Base-by-base conservation (phyloP, 192 early-diverging fungal species). In the Oehlia diaphana region DNA sequence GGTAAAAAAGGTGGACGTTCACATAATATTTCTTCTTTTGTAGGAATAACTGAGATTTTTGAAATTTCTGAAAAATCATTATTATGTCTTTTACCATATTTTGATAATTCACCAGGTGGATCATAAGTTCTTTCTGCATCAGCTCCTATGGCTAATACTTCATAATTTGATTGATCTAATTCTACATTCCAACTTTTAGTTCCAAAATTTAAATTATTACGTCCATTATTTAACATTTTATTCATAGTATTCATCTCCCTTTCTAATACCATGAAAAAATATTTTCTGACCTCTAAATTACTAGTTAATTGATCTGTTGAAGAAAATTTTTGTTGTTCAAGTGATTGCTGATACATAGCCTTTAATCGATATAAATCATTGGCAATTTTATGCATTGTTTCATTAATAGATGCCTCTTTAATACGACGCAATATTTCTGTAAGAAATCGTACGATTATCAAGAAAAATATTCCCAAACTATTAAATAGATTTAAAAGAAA, bases 1-100 rank as follows among this genome's bases (percentile, higher is more conserved):
- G 91, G 91, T 28, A 92, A 73, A 76, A 84, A 86, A 0, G 90
- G 88, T 14, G 23, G 26, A 9, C 81, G 73, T 5, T 16, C n/a
- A 50, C 80, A 80, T 23, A 79, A 42, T 31, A 91, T 87, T 72
- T 92, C 91, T 4, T 81, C 63, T 58, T 81, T 72, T 4, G 91
- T 90, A 16, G 91, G 91, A 13, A 91, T 82, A 12, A 92, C 76
- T 3, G 64, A 71, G 47, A 92, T 88, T 3, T 87, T 47, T 3
- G 78, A 33, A 63, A 91, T 85, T 9, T 87, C 81, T 16, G 44
- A 3, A 21, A 37, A 35, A 77, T 92, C 90, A 77, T 92, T 92
- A 82, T 89, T 85, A 74, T 92, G 90, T 1, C 88, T 76, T 5
- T 65, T 82, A 0, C 86, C 86, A n/a, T 82, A 2, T 13, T 63